Conservation (phyloP, 2,329 filamentous ascomycete genomes). For the Parastagonospora avenae region DNA sequence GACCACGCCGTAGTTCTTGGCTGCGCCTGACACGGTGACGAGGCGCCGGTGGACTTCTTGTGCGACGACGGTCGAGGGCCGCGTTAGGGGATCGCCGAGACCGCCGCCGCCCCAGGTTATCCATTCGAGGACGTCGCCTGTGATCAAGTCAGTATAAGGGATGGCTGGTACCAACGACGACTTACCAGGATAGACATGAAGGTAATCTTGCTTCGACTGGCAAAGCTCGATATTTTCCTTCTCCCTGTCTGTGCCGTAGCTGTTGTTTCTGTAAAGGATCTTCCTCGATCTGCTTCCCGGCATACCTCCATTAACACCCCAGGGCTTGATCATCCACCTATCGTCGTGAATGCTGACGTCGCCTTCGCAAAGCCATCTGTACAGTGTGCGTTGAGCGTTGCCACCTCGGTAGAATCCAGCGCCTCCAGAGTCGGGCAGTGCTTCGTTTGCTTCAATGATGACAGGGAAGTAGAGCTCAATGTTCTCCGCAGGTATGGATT, state of each 20-base stretch:
- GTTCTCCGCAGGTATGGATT: constrained; percentile 56
- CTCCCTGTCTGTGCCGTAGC: constrained; percentile 38
- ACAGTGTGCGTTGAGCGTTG: constrained; percentile 56
- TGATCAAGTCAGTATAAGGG: not conserved
- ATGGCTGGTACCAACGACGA: not conserved
- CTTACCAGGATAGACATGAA: constrained; percentile 50
- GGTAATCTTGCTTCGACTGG: constrained; percentile 56
- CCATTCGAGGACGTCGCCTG: constrained; percentile 56
- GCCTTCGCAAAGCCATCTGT: constrained; percentile 53
- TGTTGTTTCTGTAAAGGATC: constrained; percentile 50
- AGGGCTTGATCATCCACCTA: constrained; percentile 57
- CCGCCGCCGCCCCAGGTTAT: constrained; percentile 58
- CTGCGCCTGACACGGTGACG: constrained; percentile 52
- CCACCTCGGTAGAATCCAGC: constrained; percentile 55
- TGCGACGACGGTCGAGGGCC: constrained; percentile 52
- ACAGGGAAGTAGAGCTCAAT: constrained; percentile 57
- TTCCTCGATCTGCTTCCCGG: constrained; percentile 53
- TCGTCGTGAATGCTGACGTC: constrained; percentile 57
- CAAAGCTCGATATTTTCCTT: constrained; percentile 45
- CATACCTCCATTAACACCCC: constrained; percentile 55
- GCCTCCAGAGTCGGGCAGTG: constrained; percentile 55
- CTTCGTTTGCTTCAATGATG: constrained; percentile 56
- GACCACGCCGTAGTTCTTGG: constrained; percentile 53
- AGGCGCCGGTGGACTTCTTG: constrained; percentile 54
- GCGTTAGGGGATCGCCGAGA: constrained; percentile 53